Base-by-base conservation (phyloP, 257 asterid genomes). In the Verbascum thapsus region DNA sequence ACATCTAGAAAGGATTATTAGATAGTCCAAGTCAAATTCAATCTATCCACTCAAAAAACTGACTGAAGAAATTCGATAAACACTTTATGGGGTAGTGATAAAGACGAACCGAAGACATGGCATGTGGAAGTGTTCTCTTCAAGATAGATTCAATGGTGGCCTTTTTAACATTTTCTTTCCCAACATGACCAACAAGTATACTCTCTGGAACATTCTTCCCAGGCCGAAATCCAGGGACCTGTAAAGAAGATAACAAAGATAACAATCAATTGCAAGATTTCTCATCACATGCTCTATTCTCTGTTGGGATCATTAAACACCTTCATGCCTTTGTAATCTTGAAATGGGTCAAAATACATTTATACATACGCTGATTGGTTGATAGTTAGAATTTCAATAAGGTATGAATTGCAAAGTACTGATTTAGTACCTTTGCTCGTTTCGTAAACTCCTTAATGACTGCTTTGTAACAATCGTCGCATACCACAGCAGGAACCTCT, bases 201-300 rank as follows among this genome's bases (percentile, higher is more conserved):
- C 70, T 79, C 76, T 88, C 98, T 4, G 98, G 97, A 53, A 91
- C 82, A 73, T 68, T 80, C 83, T 88, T 87, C 64, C 98, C 98
- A 0, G 96, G 95, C 51, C 97, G 98, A 86, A 91, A 88, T 47
- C 98, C 98, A n/a, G 98, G 98, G 63, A 91, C 88, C 98, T 91
- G 81, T 37, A 72, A 18, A 40, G 11, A 63, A 9, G 63, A 39
- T 30, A n/a, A 70, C 37, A 44, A 68, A 65, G 11, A 15, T 40
- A 13, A 38, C 37, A 70, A 55, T 12, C 39, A 72, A 48, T 12
- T 26, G 32, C 32, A 26, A 2, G 32, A 26, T 26, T 26, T 26
- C 32, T 1, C 32, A 5, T 26, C 32, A 26, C 32, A 26, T 26
- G 32, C 32, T 26, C 32, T 26, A 26, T 26, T 26, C n/a, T 26